Evolutionary conservation across 2,329 filamentous ascomycete genomes (phyloP), one percentile per base, ranked within the genome.

Genomic region (Xylaria sp.): DNA sequence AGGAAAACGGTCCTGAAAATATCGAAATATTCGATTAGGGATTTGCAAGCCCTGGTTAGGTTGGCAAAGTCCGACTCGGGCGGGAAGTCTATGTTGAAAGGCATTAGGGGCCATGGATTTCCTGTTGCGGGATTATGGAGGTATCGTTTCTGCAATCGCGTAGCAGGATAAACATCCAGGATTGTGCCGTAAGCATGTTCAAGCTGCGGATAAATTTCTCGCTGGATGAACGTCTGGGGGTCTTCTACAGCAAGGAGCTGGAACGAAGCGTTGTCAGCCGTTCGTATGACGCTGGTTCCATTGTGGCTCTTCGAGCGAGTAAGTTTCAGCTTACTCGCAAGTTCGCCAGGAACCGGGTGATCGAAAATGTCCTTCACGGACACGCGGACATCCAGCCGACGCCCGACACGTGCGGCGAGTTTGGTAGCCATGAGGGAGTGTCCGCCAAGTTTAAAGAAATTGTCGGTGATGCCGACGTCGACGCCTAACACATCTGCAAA

Each of bases 1-100:
- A 68, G 6, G 55, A 64, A 68, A 27, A 64, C 47, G n/a, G 60
- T 68, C 57, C 60, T 68, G 48, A 68, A 68, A 29, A 64, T 60
- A 60, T 68, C 65, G 48, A 68, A 64, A 54, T 57, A 23, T 23
- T 64, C 50, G 32, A 64, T 21, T 40, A 68, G 37, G 12, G 65
- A 68, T 51, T 42, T 64, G 32, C 65, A 64, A 32, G 60, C 60
- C 37, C 1, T 64, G 29, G 27, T 32, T 6, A 68, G 60, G n/a
- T 23, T 37, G 10, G 27, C 54, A n/a, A 29, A 60, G 48, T 68
- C 55, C 37, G 65, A 60, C 5, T 68, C 60, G 27, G 27, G 32
- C 55, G 60, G 65, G 23, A 68, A 68, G 65, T 64, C 65, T 54
- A 68, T 64, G 27, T 37, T 25, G 55, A 64, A 64, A 27, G 65